Percentiles rank a stretch among this genome's conserved stretches.
Evolutionary conservation across 116 monocot genomes (phyloP).

Genomic region (Papilionanthe hybrid): DNA sequence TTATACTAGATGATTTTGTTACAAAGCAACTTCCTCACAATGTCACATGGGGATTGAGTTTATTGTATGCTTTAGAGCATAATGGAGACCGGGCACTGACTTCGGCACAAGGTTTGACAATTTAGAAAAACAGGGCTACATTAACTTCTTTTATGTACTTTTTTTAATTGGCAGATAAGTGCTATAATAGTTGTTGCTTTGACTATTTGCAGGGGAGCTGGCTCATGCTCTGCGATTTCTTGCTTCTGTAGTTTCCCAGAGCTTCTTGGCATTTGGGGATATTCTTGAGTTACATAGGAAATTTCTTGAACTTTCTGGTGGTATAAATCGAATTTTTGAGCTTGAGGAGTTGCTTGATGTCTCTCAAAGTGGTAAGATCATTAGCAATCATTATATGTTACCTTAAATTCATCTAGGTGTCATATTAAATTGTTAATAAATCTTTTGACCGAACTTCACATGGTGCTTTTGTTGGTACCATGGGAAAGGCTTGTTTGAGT

Average conservation of each 20-base stretch:
- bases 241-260: slow-evolving; percentile 97
- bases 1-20: slow-evolving; percentile 82
- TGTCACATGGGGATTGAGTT: slow-evolving; percentile 98
- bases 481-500: background rate
- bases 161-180: background rate
- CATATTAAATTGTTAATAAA: background rate
- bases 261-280: slow-evolving; percentile 97
- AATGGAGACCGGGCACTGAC: slow-evolving; percentile 77
- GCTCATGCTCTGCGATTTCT: slow-evolving; percentile 95
- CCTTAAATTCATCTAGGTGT: background rate
- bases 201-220: slow-evolving; percentile 61
- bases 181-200: slow-evolving; percentile 7
- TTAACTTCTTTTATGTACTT: background rate
- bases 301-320: slow-evolving; percentile 87
- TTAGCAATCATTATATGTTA: background rate
- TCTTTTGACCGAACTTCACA: background rate
- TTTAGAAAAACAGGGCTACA: background rate
- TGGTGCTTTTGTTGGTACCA: background rate
- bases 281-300: slow-evolving; percentile 94
- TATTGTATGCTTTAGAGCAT: slow-evolving; percentile 89
- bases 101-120: slow-evolving; percentile 71
- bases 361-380: slow-evolving; percentile 59
- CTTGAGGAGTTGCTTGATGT: slow-evolving; percentile 89
- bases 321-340: slow-evolving; percentile 88
- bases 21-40: slow-evolving; percentile 96